A percentile compares a stretch with the other conserved stretches of the same genome.
Conservation (phyloP, 1,284 basidiomycete species). For the Ustanciosporium gigantosporum region DNA sequence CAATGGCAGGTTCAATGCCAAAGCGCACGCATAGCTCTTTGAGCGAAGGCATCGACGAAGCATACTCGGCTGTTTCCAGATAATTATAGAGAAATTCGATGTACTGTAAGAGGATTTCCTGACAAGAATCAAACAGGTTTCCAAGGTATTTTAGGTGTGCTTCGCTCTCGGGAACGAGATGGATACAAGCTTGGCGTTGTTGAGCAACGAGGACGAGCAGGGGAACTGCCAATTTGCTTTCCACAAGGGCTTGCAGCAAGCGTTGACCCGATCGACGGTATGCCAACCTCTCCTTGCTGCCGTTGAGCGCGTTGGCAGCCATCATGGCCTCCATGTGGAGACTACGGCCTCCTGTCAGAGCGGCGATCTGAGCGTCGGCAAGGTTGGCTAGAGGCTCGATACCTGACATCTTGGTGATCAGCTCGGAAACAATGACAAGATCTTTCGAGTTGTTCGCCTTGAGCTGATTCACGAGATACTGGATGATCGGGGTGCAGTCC, state of each 20-base stretch:
- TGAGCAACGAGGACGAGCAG: conserved; percentile 57
- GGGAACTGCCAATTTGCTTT: conserved; percentile 48
- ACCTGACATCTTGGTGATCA: conserved; percentile 93
- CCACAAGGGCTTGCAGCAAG: conserved; percentile 34
- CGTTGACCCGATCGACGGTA: conserved; percentile 45
- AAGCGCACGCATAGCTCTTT: conserved; percentile 45
- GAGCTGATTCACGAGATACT: conserved; percentile 89
- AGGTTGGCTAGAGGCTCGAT: conserved; percentile 71
- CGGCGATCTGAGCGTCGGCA: conserved; percentile 81
- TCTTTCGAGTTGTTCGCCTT: conserved; percentile 73
- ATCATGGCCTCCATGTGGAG: conserved; percentile 78
- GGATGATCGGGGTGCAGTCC: conserved; percentile 80
- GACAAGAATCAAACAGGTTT: conserved; percentile 56
- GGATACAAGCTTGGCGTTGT: conserved; percentile 56
- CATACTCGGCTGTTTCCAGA: conserved; percentile 43
- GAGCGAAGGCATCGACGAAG: conserved; percentile 43
- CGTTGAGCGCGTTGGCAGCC: conserved; percentile 56
- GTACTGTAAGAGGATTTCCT: conserved; percentile 57
- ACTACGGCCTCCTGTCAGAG: conserved; percentile 85
- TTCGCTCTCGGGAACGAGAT: conserved; percentile 50
- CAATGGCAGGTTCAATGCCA: conserved; percentile 53
- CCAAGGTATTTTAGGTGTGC: conserved; percentile 57
- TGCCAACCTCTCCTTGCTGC: conserved; percentile 37
- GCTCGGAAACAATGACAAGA: conserved; percentile 84
- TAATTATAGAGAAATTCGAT: conserved; percentile 55